Evolutionary conservation across 2,329 filamentous ascomycete species (phyloP).

Genomic region (Hypoxylon sp.): DNA sequence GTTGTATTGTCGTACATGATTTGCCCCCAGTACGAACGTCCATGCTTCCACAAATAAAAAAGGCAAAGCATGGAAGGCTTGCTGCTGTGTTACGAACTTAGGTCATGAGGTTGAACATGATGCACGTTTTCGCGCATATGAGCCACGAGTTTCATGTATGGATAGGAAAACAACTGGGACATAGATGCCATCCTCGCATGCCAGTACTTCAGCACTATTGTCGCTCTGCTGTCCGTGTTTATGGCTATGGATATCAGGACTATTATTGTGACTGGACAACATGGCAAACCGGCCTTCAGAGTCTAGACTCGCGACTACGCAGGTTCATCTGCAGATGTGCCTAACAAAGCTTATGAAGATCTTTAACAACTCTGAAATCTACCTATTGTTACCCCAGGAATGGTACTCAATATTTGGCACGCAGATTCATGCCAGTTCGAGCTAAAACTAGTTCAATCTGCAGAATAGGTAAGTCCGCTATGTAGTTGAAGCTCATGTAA

Average conservation of each 20-base stretch:
- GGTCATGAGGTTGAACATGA: conserved; percentile 17
- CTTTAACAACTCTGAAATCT: conserved; percentile 2
- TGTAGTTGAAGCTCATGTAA: conserved; percentile 9
- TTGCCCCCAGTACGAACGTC: conserved; percentile 5
- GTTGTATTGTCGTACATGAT: conserved; percentile 9
- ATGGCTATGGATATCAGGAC: background rate
- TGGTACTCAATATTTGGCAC: background rate
- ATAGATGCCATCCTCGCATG: background rate
- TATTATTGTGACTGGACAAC: background rate
- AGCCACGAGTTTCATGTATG: conserved; percentile 2
- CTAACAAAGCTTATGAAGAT: conserved; percentile 7
- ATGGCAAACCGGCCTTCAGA: conserved; percentile 1
- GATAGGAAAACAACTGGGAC: conserved; percentile 2
- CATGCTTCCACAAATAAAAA: conserved; percentile 5
- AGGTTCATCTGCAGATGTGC: conserved; percentile 14
- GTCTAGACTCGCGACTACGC: conserved; percentile 19
- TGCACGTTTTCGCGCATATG: conserved; percentile 11
- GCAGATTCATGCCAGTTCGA: conserved; percentile 2
- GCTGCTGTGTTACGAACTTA: background rate
- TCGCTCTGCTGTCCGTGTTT: conserved; percentile 12
- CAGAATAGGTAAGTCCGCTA: background rate
- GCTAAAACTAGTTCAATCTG: conserved; percentile 5
- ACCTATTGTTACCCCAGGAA: background rate
- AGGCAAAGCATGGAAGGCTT: background rate
- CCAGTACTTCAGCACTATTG: conserved; percentile 1